phyloP scores from a whole-genome alignment of 345 rosid species.

The Toxicodendron radicans region DNA sequence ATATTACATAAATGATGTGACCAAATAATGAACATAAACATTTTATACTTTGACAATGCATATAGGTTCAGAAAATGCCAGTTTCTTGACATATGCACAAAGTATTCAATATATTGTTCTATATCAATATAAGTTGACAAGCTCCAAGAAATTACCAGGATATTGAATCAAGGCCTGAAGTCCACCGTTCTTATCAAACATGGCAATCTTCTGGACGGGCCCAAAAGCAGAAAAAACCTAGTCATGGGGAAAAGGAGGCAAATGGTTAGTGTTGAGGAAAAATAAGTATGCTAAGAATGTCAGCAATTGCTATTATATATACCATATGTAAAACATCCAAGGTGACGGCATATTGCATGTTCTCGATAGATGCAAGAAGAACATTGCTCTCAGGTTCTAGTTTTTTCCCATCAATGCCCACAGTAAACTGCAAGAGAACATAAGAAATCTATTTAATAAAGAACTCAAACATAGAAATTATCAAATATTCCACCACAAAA shows the following conservation, averaged over 20 bases:
- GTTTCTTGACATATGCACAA: background rate
- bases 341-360: conserved; percentile 99
- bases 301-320: conserved; percentile 20
- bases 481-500: background rate
- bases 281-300: conserved; percentile 3
- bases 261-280: conserved; percentile 6
- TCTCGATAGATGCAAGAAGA: conserved; percentile 98
- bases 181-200: conserved; percentile 98
- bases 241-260: background rate
- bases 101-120: background rate
- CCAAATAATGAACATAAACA: background rate
- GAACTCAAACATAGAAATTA: background rate
- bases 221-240: conserved; percentile 96
- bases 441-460: background rate
- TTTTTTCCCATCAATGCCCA: conserved; percentile 91
- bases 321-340: conserved; percentile 96
- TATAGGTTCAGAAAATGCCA: background rate
- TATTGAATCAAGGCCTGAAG: conserved; percentile 89
- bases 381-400: conserved; percentile 98
- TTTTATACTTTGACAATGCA: background rate
- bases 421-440: conserved; percentile 46
- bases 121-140: background rate
- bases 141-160: conserved; percentile 47
- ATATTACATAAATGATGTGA: background rate
- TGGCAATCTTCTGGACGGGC: conserved; percentile 93